These are phyloP conservation scores for Yamadazyma takamatsuzukensis DNA, from an alignment of 805 yeast genomes.

Conservation along the genomic window DNA sequence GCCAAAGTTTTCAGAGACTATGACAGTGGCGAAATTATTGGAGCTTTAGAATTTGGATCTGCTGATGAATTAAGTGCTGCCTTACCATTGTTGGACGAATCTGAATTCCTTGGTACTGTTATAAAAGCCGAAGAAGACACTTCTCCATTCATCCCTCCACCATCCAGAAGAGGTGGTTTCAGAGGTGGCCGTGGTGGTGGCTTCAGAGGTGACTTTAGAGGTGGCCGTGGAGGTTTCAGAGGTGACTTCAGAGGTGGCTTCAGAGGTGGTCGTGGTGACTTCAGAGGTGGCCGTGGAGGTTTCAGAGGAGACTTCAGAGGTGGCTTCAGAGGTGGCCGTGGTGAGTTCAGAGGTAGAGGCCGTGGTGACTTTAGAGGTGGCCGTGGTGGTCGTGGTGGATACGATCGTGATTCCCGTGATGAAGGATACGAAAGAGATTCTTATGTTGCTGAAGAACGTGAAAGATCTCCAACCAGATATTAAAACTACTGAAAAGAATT, in stretches of 20 bases:
- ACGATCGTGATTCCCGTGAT: conserved; percentile 41
- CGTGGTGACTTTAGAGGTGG: conserved; percentile 40
- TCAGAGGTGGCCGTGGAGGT: conserved; percentile 32
- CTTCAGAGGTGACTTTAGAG: conserved; percentile 28
- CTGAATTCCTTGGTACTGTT: conserved; percentile 66
- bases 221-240: conserved; percentile 36
- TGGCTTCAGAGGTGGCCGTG: conserved; percentile 29
- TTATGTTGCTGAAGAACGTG: conserved; percentile 33
- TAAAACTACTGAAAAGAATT: no score
- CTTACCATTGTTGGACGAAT: conserved; percentile 65
- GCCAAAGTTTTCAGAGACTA: conserved; percentile 48
- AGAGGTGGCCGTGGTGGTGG: conserved; percentile 19
- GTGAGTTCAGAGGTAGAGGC: conserved; percentile 12
- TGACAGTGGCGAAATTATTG: conserved; percentile 43
- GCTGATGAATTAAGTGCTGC: conserved; percentile 78
- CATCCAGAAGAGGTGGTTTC: conserved; percentile 39
- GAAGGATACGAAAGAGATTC: conserved; percentile 47
- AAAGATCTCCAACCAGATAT: conserved; percentile 75
- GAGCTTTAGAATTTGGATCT: conserved; percentile 54
- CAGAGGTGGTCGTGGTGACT: conserved; percentile 35
- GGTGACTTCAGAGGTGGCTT: conserved; percentile 33
- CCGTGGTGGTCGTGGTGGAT: conserved; percentile 24
- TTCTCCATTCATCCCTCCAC: conserved; percentile 53
- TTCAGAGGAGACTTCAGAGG: conserved; percentile 23
- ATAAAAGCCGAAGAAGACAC: conserved; percentile 78